Percentiles rank a stretch among this genome's conserved stretches.
phyloP scores from a whole-genome alignment of 371 early-diverging fungal genomes.

The Phascolomyces articulosus region DNA sequence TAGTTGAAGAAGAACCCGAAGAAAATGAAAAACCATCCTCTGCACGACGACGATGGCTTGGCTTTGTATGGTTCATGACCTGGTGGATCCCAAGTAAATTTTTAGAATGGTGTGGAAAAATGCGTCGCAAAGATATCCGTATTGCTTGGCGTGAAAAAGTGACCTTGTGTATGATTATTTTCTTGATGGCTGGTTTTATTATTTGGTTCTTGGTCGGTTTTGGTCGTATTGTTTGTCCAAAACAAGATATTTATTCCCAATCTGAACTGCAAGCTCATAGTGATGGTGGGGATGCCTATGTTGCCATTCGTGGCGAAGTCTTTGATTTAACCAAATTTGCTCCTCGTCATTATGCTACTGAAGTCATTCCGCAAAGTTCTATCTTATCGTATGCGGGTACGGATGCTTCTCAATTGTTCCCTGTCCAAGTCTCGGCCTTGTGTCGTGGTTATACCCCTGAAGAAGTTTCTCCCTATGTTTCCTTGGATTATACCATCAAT shows the following conservation, averaged over 20 bases:
- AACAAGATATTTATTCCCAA: slow-evolving; percentile 64
- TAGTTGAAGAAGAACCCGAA: slow-evolving; percentile 12
- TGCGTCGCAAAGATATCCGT: slow-evolving; percentile 80
- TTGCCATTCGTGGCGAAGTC: slow-evolving; percentile 68
- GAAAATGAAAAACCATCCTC: slow-evolving; percentile 28
- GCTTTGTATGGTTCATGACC: slow-evolving; percentile 80
- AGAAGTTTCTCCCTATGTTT: slow-evolving; percentile 20
- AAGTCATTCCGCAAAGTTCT: slow-evolving; percentile 47
- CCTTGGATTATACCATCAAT: slow-evolving; percentile 27
- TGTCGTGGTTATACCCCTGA: slow-evolving; percentile 29
- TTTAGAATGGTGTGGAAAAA: slow-evolving; percentile 67
- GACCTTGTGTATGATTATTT: slow-evolving; percentile 85
- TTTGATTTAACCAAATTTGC: slow-evolving; percentile 65
- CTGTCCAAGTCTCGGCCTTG: slow-evolving; percentile 62
- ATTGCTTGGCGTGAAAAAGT: slow-evolving; percentile 97
- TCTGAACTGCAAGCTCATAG: slow-evolving; percentile 54
- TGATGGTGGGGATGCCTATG: slow-evolving; percentile 42
- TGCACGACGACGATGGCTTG: slow-evolving; percentile 76
- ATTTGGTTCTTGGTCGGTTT: slow-evolving; percentile 90
- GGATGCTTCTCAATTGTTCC: slow-evolving; percentile 68
- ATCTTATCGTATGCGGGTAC: slow-evolving; percentile 62
- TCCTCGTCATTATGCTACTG: slow-evolving; percentile 48
- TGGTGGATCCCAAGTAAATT: slow-evolving; percentile 83
- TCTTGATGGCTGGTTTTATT: slow-evolving; percentile 74
- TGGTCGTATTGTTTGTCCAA: slow-evolving; percentile 84